Evolutionary conservation across 2,329 filamentous ascomycete genomes (phyloP).

Genomic region (Phyllosticta citrichinensis): DNA sequence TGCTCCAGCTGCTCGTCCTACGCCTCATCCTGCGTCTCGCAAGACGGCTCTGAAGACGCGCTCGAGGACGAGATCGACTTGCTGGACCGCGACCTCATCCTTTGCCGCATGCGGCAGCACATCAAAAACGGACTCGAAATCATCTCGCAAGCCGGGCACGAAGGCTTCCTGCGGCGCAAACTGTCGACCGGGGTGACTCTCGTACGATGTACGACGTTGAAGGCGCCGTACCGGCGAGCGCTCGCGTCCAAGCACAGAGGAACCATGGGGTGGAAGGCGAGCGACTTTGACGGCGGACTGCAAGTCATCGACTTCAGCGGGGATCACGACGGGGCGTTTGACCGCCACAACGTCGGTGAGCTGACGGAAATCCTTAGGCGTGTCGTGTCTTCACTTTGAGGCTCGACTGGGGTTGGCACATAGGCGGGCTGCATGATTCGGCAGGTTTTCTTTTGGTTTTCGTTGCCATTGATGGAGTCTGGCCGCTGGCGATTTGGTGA

Average conservation of each 20-base stretch:
- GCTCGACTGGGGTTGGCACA: not conserved
- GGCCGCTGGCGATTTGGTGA: not conserved
- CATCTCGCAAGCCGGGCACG: not conserved
- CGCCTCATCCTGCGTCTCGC: not conserved
- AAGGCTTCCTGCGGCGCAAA: not conserved
- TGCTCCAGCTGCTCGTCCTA: not conserved
- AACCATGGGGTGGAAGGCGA: not conserved
- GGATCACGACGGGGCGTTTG: not conserved
- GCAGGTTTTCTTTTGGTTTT: not conserved
- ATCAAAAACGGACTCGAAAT: not conserved
- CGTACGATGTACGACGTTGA: not conserved
- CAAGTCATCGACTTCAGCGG: not conserved
- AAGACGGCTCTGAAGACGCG: not conserved
- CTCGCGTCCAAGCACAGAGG: not conserved
- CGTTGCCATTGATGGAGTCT: not conserved
- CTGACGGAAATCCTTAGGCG: not conserved
- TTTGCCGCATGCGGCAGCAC: not conserved
- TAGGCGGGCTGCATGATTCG: not conserved
- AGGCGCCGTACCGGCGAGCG: not conserved
- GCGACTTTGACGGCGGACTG: not conserved
- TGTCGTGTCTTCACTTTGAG: not conserved
- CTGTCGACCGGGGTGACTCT: not conserved
- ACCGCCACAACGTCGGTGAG: not conserved
- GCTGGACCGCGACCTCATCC: not conserved
- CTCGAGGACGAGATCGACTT: not conserved